Conservation (phyloP, 1,284 basidiomycete species). For the Xanthoconium separans region DNA sequence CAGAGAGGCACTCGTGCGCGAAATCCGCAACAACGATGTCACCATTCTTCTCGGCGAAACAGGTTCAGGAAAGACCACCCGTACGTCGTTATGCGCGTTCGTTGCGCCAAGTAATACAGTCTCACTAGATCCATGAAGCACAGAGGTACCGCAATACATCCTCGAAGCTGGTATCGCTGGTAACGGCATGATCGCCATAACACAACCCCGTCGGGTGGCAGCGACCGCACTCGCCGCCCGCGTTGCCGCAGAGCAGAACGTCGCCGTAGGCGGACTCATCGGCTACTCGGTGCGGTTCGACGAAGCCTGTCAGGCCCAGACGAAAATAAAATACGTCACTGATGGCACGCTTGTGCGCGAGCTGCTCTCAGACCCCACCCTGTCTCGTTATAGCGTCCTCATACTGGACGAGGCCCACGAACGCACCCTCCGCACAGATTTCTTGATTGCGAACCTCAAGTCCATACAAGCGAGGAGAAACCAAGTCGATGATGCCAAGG, state of each 20-base stretch:
- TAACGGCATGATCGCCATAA: constrained; percentile 77
- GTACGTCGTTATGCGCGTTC: constrained; percentile 43
- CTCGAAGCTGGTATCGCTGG: constrained; percentile 67
- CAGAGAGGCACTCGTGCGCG: constrained; percentile 70
- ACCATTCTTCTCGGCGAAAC: constrained; percentile 94
- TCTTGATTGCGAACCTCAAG: constrained; percentile 91
- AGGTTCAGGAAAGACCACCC: constrained; percentile 97
- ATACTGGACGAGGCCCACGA: constrained; percentile 99
- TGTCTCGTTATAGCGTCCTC: constrained; percentile 85
- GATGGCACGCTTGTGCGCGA: constrained; percentile 97
- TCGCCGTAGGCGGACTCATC: constrained; percentile 68
- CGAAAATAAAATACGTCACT: constrained; percentile 92
- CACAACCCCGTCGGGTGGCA: constrained; percentile 93
- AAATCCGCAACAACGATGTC: constrained; percentile 80
- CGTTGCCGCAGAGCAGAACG: constrained; percentile 84
- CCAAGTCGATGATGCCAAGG: constrained; percentile 38
- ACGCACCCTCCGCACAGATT: constrained; percentile 90
- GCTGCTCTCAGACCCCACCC: constrained; percentile 74
- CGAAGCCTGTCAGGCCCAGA: constrained; percentile 68
- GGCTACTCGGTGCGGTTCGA: constrained; percentile 98
- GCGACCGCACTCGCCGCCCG: constrained; percentile 90
- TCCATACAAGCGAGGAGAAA: constrained; percentile 78
- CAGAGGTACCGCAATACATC: constrained; percentile 90
- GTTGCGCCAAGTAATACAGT: constrained; percentile 7
- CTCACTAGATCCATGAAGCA: constrained; percentile 28